phyloP scores from a whole-genome alignment of 164 flowering plant genomes.

The Berberis thunbergii region DNA sequence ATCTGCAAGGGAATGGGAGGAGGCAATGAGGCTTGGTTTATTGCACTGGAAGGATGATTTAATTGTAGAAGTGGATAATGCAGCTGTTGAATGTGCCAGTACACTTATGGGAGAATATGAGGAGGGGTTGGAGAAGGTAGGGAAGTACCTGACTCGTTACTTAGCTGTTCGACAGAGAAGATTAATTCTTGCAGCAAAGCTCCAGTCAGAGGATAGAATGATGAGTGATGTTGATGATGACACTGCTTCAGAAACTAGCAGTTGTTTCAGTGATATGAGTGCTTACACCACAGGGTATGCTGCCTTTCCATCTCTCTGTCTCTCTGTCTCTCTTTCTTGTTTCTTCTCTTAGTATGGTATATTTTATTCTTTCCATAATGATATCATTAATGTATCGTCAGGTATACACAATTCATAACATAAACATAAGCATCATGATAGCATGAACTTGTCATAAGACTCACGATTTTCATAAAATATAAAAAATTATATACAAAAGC shows the following conservation, averaged over 20 bases:
- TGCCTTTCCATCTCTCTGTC: neutral
- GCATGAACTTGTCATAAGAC: no score
- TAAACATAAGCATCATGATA: no score
- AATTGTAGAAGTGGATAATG: slow-evolving; percentile 43
- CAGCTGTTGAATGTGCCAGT: slow-evolving; percentile 71
- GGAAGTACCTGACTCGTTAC: slow-evolving; percentile 83
- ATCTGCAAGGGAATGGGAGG: slow-evolving; percentile 90
- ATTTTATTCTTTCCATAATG: no score
- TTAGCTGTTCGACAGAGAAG: slow-evolving; percentile 95
- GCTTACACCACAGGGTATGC: slow-evolving; percentile 86
- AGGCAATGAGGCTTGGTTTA: slow-evolving; percentile 79
- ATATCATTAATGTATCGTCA: no score
- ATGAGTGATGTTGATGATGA: slow-evolving; percentile 65
- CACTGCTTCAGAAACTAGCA: slow-evolving; percentile 83
- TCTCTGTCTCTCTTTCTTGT: neutral
- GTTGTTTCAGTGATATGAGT: slow-evolving; percentile 94
- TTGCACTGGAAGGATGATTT: slow-evolving; percentile 57
- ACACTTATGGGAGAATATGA: slow-evolving; percentile 47
- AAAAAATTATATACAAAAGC: no score
- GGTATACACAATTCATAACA: no score
- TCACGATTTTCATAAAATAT: no score
- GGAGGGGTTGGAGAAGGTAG: slow-evolving; percentile 87
- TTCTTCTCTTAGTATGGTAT: no score
- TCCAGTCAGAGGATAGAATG: slow-evolving; percentile 56
- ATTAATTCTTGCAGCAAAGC: slow-evolving; percentile 74